Evolutionary conservation across 768 basidiomycete species (phyloP), one percentile per base, ranked within the genome.

Genomic region (Tricholoma terreum): DNA sequence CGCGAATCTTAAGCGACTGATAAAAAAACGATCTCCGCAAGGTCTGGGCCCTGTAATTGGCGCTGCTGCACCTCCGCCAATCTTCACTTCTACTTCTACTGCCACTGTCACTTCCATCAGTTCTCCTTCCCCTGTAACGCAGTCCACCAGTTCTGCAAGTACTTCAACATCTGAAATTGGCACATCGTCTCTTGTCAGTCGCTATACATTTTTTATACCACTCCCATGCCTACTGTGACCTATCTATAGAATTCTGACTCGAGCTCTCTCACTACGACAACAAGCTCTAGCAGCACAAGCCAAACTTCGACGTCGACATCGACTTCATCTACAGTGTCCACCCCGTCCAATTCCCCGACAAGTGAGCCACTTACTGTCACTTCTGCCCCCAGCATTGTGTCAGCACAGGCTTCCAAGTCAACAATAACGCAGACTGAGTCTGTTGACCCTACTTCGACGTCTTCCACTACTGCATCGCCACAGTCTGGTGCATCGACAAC

Each of bases 11-110:
- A 82, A 84, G 65, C 86, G 89, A 65, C 72, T 92, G 69, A 68
- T 91, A 62, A 88, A 79, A 74, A 90, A 87, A 68, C 86, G 89
- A 35, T 67, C 74, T 4, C 75, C 80, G 1, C 38, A 33, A 58
- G 57, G 57, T 53, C 24, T 56, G 58, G 60, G 19, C 17, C 56
- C 69, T 50, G 67, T 75, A 58, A 71, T 69, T 57, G 77, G 74
- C 59, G 76, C 73, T 40, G 63, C 68, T 35, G 63, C 67, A 19
- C 65, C 72, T 56, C 50, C 63, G 11, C 58, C 68, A 10, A 60
- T 63, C 30, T 58, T 66, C 21, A 61, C 64, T n/a, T 19, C 58
- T 36, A 46, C 60, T 22, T 33, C 55, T 36, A 50, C 48, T 11
- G 51, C 52, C 30, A 50, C 61, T 7, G 45, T 58, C 11, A 33